Evolutionary conservation across 2,329 filamentous ascomycete species (phyloP), one percentile per base, ranked within the genome.

Genomic region (Alternaria sp.): DNA sequence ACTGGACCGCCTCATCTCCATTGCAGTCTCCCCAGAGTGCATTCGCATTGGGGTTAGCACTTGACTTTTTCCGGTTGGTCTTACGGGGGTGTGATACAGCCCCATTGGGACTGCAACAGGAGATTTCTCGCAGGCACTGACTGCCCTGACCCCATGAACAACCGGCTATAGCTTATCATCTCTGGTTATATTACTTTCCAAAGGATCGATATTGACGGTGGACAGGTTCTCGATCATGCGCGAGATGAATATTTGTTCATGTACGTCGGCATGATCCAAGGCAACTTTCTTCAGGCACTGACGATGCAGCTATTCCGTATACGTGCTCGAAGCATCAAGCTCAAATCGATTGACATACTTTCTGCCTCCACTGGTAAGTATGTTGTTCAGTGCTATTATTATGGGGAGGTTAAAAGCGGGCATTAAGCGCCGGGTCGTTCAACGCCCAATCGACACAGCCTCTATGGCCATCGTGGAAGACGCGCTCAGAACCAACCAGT

Each of bases 161-260:
- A 44, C 17, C 12, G 26, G 44, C 32, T 44, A 50, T 21, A 55
- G 23, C 21, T n/a, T 51, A 40, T 19, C 12, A 28, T 32, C 15
- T 28, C 17, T 56, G 47, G 21, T 25, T 30, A 47, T 21, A 46
- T 44, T 23, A 13, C 46, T 19, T 46, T 6, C 47, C 32, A 44
- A 36, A 66, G 45, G 85, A 90, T 58, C 26, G 28, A 43, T 54
- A 61, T 72, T 78, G 63, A 78, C 65, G 17, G 19, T 63, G 61
- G 54, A 13, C 44, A 88, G 87, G 85, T 89, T 57, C 84, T 89
- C 77, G 83, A 86, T 60, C 86, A 88, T 80, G 86, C 87, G 43
- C 83, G 86, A 70, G 91, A 93, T 73, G 92, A 95, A 78, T 94
- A 94, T 73, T 84, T 94, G 32, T 93, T 92, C 74, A 89, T 93